These are phyloP conservation scores for Xerocomellus amylosporus DNA, from an alignment of 768 basidiomycete genomes.

Conservation along the genomic window DNA sequence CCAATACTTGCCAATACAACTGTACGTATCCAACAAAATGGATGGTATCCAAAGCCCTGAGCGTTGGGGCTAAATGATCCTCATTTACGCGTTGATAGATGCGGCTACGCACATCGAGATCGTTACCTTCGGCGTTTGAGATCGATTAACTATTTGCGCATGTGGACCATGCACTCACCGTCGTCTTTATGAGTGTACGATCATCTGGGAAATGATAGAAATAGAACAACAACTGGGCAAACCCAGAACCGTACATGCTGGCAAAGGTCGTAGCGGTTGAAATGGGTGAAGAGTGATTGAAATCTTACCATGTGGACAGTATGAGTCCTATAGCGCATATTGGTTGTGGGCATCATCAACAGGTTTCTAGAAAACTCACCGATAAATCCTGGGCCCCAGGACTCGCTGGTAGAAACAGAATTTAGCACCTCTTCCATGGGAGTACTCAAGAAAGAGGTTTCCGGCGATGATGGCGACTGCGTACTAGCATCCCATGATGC, in stretches of 20 bases:
- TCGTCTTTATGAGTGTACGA: not conserved
- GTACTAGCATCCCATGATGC: not conserved
- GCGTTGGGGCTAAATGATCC: not conserved
- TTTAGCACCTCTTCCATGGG: not conserved
- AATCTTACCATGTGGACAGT: not conserved
- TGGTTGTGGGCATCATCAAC: not conserved
- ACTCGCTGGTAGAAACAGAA: not conserved
- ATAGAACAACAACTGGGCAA: constrained; percentile 8
- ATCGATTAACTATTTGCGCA: not conserved
- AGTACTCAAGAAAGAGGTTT: not conserved
- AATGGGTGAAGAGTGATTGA: not conserved
- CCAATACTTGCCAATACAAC: constrained; percentile 3
- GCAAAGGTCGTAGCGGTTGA: not conserved
- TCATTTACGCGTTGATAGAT: not conserved
- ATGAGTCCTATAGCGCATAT: not conserved
- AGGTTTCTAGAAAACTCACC: not conserved
- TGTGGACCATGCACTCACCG: not conserved
- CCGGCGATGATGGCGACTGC: not conserved
- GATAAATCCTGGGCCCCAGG: constrained; percentile 6
- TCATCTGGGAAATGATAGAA: constrained; percentile 1
- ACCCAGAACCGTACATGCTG: constrained; percentile 5
- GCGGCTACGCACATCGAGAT: not conserved
- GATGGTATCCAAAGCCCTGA: constrained; percentile 4
- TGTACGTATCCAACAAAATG: constrained; percentile 3
- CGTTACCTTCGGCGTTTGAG: not conserved